These are phyloP conservation scores for Mediolabrus comicus DNA, from an alignment of 108 stramenopile species.

Conservation along the genomic window DNA sequence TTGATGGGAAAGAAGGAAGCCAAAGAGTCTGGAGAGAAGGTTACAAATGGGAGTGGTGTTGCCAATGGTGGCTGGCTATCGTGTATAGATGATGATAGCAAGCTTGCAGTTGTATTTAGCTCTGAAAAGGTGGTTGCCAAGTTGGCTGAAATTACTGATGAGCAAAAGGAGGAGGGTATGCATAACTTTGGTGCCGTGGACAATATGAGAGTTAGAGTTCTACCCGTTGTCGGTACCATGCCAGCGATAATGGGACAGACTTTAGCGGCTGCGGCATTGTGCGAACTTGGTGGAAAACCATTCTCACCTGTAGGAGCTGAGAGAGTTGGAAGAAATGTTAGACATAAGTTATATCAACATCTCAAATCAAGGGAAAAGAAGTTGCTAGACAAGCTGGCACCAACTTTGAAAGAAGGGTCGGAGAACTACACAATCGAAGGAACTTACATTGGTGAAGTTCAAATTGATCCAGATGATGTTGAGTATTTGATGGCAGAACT, in stretches of 20 bases:
- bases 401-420: slow-evolving; percentile 13
- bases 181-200: slow-evolving; percentile 93
- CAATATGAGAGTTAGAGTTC: slow-evolving; percentile 93
- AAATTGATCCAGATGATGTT: slow-evolving; percentile 85
- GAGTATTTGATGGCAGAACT: slow-evolving; percentile 82
- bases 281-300: slow-evolving; percentile 90
- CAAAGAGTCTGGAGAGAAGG: slow-evolving; percentile 6
- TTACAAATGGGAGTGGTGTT: slow-evolving; percentile 30
- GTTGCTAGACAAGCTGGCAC: slow-evolving; percentile 33
- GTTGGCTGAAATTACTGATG: slow-evolving; percentile 87
- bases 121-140: slow-evolving; percentile 92
- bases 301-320: slow-evolving; percentile 83
- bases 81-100: slow-evolving; percentile 39
- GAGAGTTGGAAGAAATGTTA: slow-evolving; percentile 78
- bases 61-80: slow-evolving; percentile 31
- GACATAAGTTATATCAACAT: slow-evolving; percentile 72
- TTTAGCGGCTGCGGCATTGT: slow-evolving; percentile 85
- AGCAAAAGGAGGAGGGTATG: slow-evolving; percentile 78
- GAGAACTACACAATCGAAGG: slow-evolving; percentile 11
- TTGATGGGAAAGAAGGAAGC: slow-evolving; percentile 45
- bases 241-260: slow-evolving; percentile 97
- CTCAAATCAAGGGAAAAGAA: slow-evolving; percentile 66
- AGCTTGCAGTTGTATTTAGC: slow-evolving; percentile 81
- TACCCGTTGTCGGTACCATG: slow-evolving; percentile 96
- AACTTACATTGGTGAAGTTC: slow-evolving; percentile 59